Percentiles rank a stretch among this genome's conserved stretches.
phyloP scores from a whole-genome alignment of 495 filamentous ascomycete species.

The Aspergillus egyptiacus region DNA sequence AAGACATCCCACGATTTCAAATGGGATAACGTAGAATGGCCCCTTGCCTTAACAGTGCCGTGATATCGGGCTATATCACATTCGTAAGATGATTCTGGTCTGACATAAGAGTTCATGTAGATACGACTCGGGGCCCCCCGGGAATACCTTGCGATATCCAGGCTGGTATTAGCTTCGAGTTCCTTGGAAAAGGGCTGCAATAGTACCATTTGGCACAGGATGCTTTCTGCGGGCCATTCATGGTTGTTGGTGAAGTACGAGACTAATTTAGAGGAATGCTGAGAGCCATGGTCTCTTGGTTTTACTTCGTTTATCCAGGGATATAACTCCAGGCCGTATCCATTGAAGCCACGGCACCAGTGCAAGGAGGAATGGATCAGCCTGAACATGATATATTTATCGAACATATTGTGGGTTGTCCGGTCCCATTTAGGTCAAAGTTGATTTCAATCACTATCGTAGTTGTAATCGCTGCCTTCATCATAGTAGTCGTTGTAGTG shows the following conservation, averaged over 20 bases:
- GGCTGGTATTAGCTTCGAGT: constrained; percentile 1
- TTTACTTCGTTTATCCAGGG: constrained; percentile 1
- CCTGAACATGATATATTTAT: constrained; percentile 4
- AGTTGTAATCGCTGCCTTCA: constrained; percentile 29
- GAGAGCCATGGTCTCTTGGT: not conserved
- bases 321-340: not conserved
- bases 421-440: constrained; percentile 1
- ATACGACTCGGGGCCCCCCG: too few species aligned
- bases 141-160: constrained; percentile 4
- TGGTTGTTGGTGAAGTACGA: not conserved
- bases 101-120: not conserved
- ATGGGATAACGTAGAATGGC: constrained; percentile 4
- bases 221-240: not conserved
- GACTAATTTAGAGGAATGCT: not conserved
- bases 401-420: not conserved
- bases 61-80: not conserved
- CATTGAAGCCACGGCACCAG: not conserved
- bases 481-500: constrained; percentile 32
- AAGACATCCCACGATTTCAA: too few species aligned
- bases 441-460: constrained; percentile 28
- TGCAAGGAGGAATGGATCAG: not conserved
- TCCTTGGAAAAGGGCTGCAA: not conserved
- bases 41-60: constrained; percentile 13
- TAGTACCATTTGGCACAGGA: not conserved
- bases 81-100: not conserved